These are phyloP conservation scores for Aspergillus sp. DNA, from an alignment of 2,329 filamentous ascomycete genomes.

Conservation along the genomic window DNA sequence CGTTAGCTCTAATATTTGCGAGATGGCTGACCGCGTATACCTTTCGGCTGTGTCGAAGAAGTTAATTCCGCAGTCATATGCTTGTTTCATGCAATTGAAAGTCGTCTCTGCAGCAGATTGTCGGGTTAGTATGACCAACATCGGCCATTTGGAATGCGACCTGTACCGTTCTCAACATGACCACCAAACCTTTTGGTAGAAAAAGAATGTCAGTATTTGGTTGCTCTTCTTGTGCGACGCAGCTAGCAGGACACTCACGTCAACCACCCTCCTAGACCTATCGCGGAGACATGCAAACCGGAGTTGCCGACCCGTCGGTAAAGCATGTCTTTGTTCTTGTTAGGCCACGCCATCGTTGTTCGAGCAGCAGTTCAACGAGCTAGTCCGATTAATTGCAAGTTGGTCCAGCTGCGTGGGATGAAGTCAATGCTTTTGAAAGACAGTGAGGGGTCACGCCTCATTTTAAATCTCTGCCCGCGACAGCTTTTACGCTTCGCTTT, in stretches of 20 bases:
- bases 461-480: too few species aligned
- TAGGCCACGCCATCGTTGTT: slow-evolving; percentile 21
- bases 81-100: slow-evolving; percentile 48
- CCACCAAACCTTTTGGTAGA: slow-evolving; percentile 54
- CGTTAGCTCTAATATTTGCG: background rate
- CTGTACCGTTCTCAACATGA: slow-evolving; percentile 63
- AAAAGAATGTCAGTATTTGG: background rate
- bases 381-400: background rate
- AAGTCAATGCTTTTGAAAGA: too few species aligned
- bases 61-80: slow-evolving; percentile 59
- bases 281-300: slow-evolving; percentile 70
- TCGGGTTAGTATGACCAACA: too few species aligned
- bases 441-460: too few species aligned
- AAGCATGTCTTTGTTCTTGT: slow-evolving; percentile 55
- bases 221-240: background rate
- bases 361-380: background rate
- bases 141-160: background rate
- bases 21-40: slow-evolving; percentile 4
- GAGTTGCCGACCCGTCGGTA: slow-evolving; percentile 71
- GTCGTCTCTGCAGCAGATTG: slow-evolving; percentile 18
- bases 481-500: too few species aligned
- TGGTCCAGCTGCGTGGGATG: background rate
- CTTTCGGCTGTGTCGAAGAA: slow-evolving; percentile 59
- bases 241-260: slow-evolving; percentile 21
- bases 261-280: slow-evolving; percentile 59